Evolutionary conservation across 768 basidiomycete genomes (phyloP).

Genomic region (Kwoniella dendrophila): DNA sequence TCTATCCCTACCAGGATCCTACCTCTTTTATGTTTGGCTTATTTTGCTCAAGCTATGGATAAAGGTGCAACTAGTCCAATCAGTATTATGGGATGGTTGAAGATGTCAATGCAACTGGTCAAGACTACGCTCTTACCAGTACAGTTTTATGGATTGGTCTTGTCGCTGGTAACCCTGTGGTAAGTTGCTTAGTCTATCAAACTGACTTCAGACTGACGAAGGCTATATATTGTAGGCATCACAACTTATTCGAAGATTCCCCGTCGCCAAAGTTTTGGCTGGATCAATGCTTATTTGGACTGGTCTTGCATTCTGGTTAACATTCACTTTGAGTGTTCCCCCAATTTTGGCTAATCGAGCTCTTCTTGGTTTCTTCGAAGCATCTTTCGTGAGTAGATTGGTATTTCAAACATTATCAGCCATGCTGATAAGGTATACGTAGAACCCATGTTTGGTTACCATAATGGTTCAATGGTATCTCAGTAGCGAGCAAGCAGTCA

Average conservation of each 20-base stretch:
- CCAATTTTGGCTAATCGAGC: slow-evolving; percentile 32
- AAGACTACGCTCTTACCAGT: slow-evolving; percentile 41
- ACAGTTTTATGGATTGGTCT: slow-evolving; percentile 44
- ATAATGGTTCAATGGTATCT: slow-evolving; percentile 25
- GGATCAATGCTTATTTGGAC: slow-evolving; percentile 37
- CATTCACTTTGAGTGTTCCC: slow-evolving; percentile 26
- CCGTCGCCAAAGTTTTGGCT: slow-evolving; percentile 39
- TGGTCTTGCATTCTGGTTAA: slow-evolving; percentile 29
- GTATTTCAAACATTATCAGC: no score
- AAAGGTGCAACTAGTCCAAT: slow-evolving; percentile 30
- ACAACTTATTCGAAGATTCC: slow-evolving; percentile 38
- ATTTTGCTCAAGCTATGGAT: slow-evolving; percentile 43
- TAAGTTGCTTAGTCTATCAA: slow-evolving; percentile 5
- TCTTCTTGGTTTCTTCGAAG: slow-evolving; percentile 42
- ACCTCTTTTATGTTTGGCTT: slow-evolving; percentile 27
- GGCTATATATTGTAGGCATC: slow-evolving; percentile 14
- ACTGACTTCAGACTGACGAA: background rate
- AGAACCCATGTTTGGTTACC: slow-evolving; percentile 23
- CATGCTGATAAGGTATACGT: background rate
- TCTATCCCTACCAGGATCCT: slow-evolving; percentile 12
- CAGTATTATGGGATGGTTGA: slow-evolving; percentile 27
- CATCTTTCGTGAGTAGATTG: slow-evolving; percentile 15
- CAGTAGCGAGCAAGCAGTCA: slow-evolving; percentile 16
- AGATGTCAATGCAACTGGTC: slow-evolving; percentile 35
- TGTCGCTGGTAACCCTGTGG: slow-evolving; percentile 40